These are phyloP conservation scores for Malus sieversii DNA, from an alignment of 306 rosid species.

Conservation along the genomic window DNA sequence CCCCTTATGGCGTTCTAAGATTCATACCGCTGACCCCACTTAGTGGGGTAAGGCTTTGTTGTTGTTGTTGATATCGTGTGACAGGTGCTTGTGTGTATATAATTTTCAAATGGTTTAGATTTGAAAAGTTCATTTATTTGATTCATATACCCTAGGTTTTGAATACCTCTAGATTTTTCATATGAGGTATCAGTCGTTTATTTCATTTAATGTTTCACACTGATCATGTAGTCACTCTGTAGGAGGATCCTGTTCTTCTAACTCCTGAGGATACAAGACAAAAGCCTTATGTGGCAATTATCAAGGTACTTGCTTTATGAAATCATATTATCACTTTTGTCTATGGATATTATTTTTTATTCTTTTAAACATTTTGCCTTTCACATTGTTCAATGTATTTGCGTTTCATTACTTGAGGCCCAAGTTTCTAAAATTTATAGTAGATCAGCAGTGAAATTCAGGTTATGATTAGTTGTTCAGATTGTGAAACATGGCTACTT, in stretches of 20 bases:
- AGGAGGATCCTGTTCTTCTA: conserved; percentile 97
- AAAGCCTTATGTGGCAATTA: conserved; percentile 91
- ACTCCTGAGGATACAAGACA: conserved; percentile 54
- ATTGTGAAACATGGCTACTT: background rate
- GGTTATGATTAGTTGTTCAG: background rate
- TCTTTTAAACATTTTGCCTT: background rate
- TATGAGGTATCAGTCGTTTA: background rate
- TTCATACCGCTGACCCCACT: too few relatives aligned
- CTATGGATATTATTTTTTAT: background rate
- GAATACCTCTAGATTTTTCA: background rate
- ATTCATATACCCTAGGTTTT: background rate
- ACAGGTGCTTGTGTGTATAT: background rate
- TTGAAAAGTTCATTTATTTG: background rate
- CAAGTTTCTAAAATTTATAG: background rate
- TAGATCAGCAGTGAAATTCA: background rate
- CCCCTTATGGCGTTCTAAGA: too few relatives aligned
- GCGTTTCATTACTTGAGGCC: background rate
- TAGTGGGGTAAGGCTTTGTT: too few relatives aligned
- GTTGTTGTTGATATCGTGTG: background rate
- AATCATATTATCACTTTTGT: background rate
- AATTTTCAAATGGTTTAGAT: background rate
- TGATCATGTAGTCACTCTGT: conserved; percentile 5
- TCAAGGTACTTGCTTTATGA: conserved; percentile 48
- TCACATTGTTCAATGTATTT: background rate
- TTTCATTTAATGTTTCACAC: background rate